Percentiles rank a stretch among this genome's conserved stretches.
These are phyloP conservation scores for Cercospora janseana DNA, from an alignment of 2,329 filamentous ascomycete species.

Conservation along the genomic window DNA sequence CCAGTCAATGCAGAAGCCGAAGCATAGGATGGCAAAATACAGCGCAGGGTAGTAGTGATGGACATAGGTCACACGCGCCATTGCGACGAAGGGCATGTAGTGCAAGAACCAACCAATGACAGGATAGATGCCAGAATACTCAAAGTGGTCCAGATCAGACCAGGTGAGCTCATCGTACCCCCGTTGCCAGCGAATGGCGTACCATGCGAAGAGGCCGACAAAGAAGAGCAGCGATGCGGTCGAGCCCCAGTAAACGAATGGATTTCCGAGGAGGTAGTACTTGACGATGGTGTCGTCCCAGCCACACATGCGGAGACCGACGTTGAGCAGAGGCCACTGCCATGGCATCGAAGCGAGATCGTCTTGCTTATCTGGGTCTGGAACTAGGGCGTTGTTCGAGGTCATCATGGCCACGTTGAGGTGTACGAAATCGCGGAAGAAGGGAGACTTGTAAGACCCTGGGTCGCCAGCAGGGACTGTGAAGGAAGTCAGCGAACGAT, in stretches of 20 bases:
- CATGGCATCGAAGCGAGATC: constrained; percentile 95
- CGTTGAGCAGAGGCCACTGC: constrained; percentile 96
- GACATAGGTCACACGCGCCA: constrained; percentile 98
- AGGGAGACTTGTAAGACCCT: constrained; percentile 91
- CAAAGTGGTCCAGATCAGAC: constrained; percentile 85
- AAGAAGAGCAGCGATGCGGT: constrained; percentile 76
- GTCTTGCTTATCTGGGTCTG: constrained; percentile 97
- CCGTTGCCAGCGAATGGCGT: constrained; percentile 91
- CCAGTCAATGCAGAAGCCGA: constrained; percentile 89
- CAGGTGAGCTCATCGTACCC: constrained; percentile 80
- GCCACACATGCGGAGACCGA: constrained; percentile 96
- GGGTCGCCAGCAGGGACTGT: constrained; percentile 84
- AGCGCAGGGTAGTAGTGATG: constrained; percentile 99
- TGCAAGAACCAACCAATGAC: constrained; percentile 93
- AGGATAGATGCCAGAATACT: constrained; percentile 90
- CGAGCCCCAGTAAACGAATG: constrained; percentile 91
- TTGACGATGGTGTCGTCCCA: constrained; percentile 96
- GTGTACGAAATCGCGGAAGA: constrained; percentile 96
- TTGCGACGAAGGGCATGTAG: constrained; percentile 91
- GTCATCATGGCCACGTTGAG: constrained; percentile 99
- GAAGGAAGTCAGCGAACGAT: constrained; percentile 36
- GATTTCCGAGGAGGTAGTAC: constrained; percentile 97
- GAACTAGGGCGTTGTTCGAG: constrained; percentile 96
- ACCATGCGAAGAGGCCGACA: constrained; percentile 72
- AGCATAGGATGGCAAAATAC: constrained; percentile 89